Conservation (phyloP, 208 protist genomes). For the Lotmaria passim region DNA sequence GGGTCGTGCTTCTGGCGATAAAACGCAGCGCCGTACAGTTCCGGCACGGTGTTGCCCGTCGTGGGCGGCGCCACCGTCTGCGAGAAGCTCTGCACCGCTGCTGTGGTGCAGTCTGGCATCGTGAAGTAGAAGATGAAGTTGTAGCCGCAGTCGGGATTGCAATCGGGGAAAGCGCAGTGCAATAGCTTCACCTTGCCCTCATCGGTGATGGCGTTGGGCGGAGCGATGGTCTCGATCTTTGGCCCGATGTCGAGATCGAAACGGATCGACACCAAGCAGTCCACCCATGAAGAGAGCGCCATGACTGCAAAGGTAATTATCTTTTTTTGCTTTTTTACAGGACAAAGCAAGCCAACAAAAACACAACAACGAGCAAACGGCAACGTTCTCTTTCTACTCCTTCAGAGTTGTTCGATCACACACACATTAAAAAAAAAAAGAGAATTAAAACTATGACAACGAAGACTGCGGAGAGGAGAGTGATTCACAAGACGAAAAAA, state of each 20-base stretch:
- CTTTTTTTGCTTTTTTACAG: no score
- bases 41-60: constrained; percentile 34
- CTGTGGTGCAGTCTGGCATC: constrained; percentile 62
- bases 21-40: constrained; percentile 79
- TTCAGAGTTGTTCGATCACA: no score
- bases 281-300: constrained; percentile 61
- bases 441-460: neutral
- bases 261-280: constrained; percentile 84
- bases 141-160: constrained; percentile 82
- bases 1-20: constrained; percentile 86
- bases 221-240: constrained; percentile 67
- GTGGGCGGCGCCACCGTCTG: constrained; percentile 35
- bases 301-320: no score
- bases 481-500: constrained; percentile 13
- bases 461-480: neutral
- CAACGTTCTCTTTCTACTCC: neutral
- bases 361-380: neutral
- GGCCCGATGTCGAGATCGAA: constrained; percentile 90
- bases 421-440: neutral
- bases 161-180: constrained; percentile 81
- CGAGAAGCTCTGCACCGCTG: constrained; percentile 25
- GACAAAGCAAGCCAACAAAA: constrained; percentile 10
- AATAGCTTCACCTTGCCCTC: constrained; percentile 56
- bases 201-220: constrained; percentile 58
- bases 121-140: constrained; percentile 90